These are phyloP conservation scores for Neurospora sp. DNA, from an alignment of 495 filamentous ascomycete species.

Conservation along the genomic window DNA sequence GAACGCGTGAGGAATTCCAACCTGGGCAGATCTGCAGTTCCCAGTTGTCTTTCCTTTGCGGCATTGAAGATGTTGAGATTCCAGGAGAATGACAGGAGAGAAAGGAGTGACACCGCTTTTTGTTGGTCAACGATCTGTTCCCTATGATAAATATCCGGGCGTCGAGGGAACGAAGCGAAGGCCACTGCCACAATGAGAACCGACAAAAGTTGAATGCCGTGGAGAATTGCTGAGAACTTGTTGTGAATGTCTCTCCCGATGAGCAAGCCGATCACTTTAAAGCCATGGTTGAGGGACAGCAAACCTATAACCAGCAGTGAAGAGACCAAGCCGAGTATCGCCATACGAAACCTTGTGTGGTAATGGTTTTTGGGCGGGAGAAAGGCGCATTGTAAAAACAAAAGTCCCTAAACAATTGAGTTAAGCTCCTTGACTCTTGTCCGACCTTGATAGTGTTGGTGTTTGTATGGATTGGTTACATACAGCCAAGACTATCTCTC, in stretches of 20 bases:
- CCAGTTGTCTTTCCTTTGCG: constrained; percentile 37
- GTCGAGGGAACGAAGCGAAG: constrained; percentile 39
- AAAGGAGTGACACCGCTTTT: constrained; percentile 40
- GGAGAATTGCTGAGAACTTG: constrained; percentile 1
- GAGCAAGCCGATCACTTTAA: constrained; percentile 5
- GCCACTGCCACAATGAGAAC: constrained; percentile 11
- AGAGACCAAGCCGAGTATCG: constrained; percentile 22
- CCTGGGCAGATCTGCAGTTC: constrained; percentile 44
- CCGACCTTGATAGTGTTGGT: background rate
- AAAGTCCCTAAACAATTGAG: constrained; percentile 2
- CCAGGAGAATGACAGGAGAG: constrained; percentile 50
- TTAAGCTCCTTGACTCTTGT: background rate
- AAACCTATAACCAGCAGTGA: constrained; percentile 16
- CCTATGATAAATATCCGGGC: constrained; percentile 45
- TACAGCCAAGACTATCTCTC: constrained; percentile 6
- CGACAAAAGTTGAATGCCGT: constrained; percentile 16
- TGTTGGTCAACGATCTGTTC: constrained; percentile 48
- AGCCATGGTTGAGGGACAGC: constrained; percentile 17
- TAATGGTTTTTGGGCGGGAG: constrained; percentile 16
- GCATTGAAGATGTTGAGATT: constrained; percentile 37
- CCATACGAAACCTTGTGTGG: constrained; percentile 19
- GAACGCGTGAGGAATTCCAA: constrained; percentile 34
- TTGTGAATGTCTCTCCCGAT: background rate
- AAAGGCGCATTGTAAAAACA: constrained; percentile 19
- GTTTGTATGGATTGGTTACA: background rate